Conservation (phyloP, 2,329 filamentous ascomycete genomes). For the Colletotrichum sp. region DNA sequence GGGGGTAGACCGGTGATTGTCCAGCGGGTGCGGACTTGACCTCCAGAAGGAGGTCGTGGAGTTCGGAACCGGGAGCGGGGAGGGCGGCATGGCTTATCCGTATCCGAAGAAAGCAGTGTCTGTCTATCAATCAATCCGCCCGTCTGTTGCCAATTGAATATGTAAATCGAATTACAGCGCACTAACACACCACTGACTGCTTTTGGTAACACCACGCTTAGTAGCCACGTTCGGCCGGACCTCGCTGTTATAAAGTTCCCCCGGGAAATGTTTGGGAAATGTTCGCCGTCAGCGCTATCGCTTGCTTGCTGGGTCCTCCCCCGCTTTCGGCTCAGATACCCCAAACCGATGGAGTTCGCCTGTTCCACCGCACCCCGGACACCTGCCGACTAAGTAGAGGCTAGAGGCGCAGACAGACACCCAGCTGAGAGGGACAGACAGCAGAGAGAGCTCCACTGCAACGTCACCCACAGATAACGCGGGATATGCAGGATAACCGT, state of each 20-base stretch:
- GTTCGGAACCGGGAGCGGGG: constrained; percentile 19
- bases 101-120: not conserved
- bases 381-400: not conserved
- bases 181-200: not conserved
- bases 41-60: constrained; percentile 24
- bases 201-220: not conserved
- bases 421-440: not conserved
- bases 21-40: constrained; percentile 13
- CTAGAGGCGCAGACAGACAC: not conserved
- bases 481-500: not conserved
- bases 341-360: not conserved
- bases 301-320: not conserved
- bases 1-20: constrained; percentile 22
- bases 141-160: not conserved
- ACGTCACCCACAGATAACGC: not conserved
- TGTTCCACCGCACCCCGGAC: not conserved
- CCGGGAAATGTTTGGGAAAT: not conserved
- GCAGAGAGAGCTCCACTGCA: not conserved
- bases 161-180: not conserved
- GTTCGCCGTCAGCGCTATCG: not conserved
- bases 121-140: not conserved
- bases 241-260: not conserved
- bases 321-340: not conserved
- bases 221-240: not conserved
- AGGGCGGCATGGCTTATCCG: not conserved